phyloP scores from a whole-genome alignment of 2,329 filamentous ascomycete genomes.

The Bimuria novae-zelandiae region DNA sequence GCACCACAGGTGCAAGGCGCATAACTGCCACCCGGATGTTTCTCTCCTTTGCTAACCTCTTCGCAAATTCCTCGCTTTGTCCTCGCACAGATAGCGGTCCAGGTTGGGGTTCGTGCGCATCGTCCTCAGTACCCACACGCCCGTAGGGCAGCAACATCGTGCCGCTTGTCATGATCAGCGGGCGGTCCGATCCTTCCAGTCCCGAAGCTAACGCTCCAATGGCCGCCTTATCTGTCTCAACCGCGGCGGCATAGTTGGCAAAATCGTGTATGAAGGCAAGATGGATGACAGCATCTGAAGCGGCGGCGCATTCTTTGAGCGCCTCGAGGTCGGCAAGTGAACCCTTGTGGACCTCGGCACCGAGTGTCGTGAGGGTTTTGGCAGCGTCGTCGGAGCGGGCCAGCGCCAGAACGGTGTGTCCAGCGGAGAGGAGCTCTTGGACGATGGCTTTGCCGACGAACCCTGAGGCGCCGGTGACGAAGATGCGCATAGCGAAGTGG shows the following conservation, averaged over 20 bases:
- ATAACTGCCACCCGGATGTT: slow-evolving; percentile 44
- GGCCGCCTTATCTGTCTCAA: slow-evolving; percentile 39
- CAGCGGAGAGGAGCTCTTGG: slow-evolving; percentile 45
- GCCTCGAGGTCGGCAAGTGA: slow-evolving; percentile 42
- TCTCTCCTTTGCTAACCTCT: slow-evolving; percentile 5
- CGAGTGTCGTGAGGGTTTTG: slow-evolving; percentile 33
- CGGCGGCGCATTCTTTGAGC: slow-evolving; percentile 38
- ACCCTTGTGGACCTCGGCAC: slow-evolving; percentile 43
- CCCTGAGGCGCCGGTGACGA: slow-evolving; percentile 53
- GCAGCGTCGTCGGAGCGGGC: slow-evolving; percentile 43
- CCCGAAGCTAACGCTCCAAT: slow-evolving; percentile 44
- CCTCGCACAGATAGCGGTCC: slow-evolving; percentile 17
- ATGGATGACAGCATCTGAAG: slow-evolving; percentile 48
- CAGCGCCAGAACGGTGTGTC: slow-evolving; percentile 50
- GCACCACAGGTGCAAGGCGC: slow-evolving; percentile 47
- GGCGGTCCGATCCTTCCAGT: slow-evolving; percentile 38
- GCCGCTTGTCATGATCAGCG: slow-evolving; percentile 47
- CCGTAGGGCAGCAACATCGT: slow-evolving; percentile 37
- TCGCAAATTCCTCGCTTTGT: slow-evolving; percentile 6
- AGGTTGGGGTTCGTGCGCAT: slow-evolving; percentile 16
- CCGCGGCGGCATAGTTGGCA: slow-evolving; percentile 9
- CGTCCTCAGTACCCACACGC: slow-evolving; percentile 36
- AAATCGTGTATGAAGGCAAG: slow-evolving; percentile 52
- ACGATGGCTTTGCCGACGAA: slow-evolving; percentile 50
- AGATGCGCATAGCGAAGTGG: slow-evolving; percentile 37